Evolutionary conservation across 352 stramenopile genomes (phyloP), one percentile per base, ranked within the genome.

Genomic region (Phytophthora multivora): DNA sequence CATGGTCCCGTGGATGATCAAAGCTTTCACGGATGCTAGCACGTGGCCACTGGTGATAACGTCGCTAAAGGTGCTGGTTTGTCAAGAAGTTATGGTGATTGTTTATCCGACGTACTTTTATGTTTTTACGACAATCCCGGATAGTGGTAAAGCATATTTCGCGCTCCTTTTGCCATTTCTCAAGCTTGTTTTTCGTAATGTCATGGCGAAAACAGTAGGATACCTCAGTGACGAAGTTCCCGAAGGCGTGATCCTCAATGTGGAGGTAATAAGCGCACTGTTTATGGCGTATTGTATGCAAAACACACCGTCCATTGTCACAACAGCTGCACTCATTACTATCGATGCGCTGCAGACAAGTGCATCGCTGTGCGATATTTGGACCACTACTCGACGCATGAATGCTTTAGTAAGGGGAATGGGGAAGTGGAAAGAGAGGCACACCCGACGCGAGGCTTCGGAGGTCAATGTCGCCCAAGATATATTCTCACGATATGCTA

Each of bases 281-380:
- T 84, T 74, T 18, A 57, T 74, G 1, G 30, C 66, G 6, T 77
- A 57, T 40, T 78, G 72, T 51, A 69, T 83, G 62, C 71, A 83
- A 47, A 76, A 62, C 40, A 49, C 69, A 0, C 62, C 47, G 1
- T 79, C 69, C n/a, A 5, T 72, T 8, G 33, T 25, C 10, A 79
- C 57, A 1, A 79, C 47, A 4, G 43, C 8, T 18, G 19, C 50
- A 3, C 36, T 63, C 8, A 58, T 58, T 30, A 8, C 25, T 25
- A 40, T 45, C 3, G 57, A 65, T 18, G 48, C 30, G 11, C 8
- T 65, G 13, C 58, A 66, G 31, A 60, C 49, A 11, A 21, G 28
- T 36, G 58, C 49, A 43, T 66, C 58, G 25, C 30, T 66, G 23
- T 48, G 49, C 18, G 58, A 66, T 35, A 66, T 66, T 33, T 33